A percentile compares a stretch with the other conserved stretches of the same genome.
These are phyloP conservation scores for Pisolithus marmoratus DNA, from an alignment of 768 basidiomycete genomes.

Conservation along the genomic window DNA sequence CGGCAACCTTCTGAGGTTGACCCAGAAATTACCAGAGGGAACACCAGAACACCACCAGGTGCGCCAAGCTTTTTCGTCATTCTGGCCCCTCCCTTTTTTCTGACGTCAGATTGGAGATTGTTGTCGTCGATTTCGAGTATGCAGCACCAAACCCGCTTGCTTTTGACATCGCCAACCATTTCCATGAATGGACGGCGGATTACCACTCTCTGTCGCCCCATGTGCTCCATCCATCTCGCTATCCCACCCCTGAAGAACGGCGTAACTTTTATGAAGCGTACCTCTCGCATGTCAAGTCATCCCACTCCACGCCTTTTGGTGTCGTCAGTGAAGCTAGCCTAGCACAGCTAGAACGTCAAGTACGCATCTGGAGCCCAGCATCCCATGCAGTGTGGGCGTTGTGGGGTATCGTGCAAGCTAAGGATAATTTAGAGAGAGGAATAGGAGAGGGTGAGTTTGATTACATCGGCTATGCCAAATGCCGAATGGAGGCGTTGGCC, in stretches of 20 bases:
- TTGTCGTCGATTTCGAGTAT: conserved; percentile 98
- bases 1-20: conserved; percentile 82
- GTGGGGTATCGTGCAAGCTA: conserved; percentile 92
- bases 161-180: conserved; percentile 96
- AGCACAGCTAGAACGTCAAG: conserved; percentile 66
- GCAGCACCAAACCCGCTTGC: conserved; percentile 88
- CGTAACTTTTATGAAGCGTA: conserved; percentile 85
- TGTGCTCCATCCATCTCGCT: conserved; percentile 52
- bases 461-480: conserved; percentile 76
- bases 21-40: conserved; percentile 41
- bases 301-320: conserved; percentile 15
- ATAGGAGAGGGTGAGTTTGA: conserved; percentile 76
- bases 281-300: conserved; percentile 45
- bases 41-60: conserved; percentile 75
- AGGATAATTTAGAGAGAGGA: conserved; percentile 59
- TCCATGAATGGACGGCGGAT: conserved; percentile 94
- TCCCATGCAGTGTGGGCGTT: conserved; percentile 91
- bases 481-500: conserved; percentile 61
- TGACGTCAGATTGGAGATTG: conserved; percentile 53
- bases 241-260: conserved; percentile 70
- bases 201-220: conserved; percentile 74
- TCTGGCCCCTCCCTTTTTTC: background rate
- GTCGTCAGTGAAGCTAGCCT: conserved; percentile 38
- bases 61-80: conserved; percentile 13
- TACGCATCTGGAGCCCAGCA: conserved; percentile 83